These are phyloP conservation scores for Colletotrichum tofieldiae DNA, from an alignment of 2,329 filamentous ascomycete species.

Conservation along the genomic window DNA sequence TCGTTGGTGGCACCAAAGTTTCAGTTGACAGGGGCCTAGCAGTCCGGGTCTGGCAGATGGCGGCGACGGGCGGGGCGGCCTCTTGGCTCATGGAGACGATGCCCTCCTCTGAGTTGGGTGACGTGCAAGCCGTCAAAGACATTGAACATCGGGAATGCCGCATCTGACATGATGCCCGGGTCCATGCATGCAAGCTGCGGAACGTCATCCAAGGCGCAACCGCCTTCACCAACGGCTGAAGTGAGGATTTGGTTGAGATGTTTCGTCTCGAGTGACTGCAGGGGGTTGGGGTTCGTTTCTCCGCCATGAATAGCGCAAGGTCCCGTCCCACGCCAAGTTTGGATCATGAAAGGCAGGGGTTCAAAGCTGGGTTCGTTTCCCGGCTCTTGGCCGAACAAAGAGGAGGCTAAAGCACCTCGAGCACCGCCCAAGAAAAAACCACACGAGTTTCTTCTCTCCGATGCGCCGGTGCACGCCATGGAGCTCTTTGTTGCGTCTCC, in stretches of 20 bases:
- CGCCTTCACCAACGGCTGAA: not conserved
- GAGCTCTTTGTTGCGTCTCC: not conserved
- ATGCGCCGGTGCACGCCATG: slow-evolving; percentile 4
- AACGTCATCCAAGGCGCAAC: not conserved
- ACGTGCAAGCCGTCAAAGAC: not conserved
- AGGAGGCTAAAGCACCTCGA: not conserved
- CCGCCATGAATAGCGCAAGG: slow-evolving; percentile 25
- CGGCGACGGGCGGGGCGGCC: not conserved
- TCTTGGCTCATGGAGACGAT: not conserved
- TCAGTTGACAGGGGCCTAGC: slow-evolving; percentile 29
- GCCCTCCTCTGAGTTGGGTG: not conserved
- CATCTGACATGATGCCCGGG: not conserved
- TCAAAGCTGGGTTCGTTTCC: slow-evolving; percentile 31
- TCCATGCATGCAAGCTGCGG: not conserved
- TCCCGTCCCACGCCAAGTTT: not conserved
- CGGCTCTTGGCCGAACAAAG: slow-evolving; percentile 1
- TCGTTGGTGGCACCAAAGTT: slow-evolving; percentile 31
- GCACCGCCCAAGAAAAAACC: not conserved
- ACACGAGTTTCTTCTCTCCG: not conserved
- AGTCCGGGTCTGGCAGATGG: slow-evolving; percentile 1
- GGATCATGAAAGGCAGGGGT: slow-evolving; percentile 21
- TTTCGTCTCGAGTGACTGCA: slow-evolving; percentile 18
- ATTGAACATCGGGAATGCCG: not conserved
- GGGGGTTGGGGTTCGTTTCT: slow-evolving; percentile 2
- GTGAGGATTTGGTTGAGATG: slow-evolving; percentile 5